Percentiles rank a stretch among this genome's conserved stretches.
phyloP scores from a whole-genome alignment of 2,329 filamentous ascomycete species.

The Myotisia sp. region DNA sequence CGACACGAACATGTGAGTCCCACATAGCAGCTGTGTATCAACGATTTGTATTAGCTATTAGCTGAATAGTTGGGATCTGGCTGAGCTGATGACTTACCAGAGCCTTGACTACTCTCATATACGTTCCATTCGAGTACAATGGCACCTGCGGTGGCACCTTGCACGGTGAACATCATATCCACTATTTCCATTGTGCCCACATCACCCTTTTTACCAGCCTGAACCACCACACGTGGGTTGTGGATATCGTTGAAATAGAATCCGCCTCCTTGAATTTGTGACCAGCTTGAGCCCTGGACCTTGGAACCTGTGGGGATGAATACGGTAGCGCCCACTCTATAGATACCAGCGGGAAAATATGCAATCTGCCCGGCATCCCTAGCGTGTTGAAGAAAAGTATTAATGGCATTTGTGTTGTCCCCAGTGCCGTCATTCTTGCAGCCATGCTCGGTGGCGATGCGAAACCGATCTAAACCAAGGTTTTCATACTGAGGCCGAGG shows the following conservation, averaged over 20 bases:
- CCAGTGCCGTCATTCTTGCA: slow-evolving; percentile 5
- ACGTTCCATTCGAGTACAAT: slow-evolving; percentile 27
- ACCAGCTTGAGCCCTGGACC: slow-evolving; percentile 44
- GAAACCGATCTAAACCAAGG: background rate
- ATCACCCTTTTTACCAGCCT: slow-evolving; percentile 18
- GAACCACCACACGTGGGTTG: slow-evolving; percentile 16
- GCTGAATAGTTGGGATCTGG: no score
- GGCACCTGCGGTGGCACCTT: slow-evolving; percentile 22
- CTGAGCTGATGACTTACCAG: no score
- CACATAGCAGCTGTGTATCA: no score
- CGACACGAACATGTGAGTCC: slow-evolving; percentile 27
- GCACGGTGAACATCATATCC: slow-evolving; percentile 22
- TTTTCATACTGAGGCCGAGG: slow-evolving; percentile 6
- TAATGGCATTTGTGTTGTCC: slow-evolving; percentile 5
- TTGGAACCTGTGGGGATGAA: slow-evolving; percentile 46
- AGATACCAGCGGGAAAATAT: slow-evolving; percentile 63
- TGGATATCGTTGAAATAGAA: slow-evolving; percentile 16
- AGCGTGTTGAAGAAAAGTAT: slow-evolving; percentile 6
- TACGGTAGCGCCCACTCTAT: slow-evolving; percentile 55
- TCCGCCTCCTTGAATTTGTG: slow-evolving; percentile 21
- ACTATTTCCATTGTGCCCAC: slow-evolving; percentile 23
- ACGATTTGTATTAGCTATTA: no score
- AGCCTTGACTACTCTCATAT: slow-evolving; percentile 17
- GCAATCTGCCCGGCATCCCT: no score
- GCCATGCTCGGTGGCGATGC: slow-evolving; percentile 5